These are phyloP conservation scores for Irpex sp. DNA, from an alignment of 1,284 basidiomycete species.

Conservation along the genomic window DNA sequence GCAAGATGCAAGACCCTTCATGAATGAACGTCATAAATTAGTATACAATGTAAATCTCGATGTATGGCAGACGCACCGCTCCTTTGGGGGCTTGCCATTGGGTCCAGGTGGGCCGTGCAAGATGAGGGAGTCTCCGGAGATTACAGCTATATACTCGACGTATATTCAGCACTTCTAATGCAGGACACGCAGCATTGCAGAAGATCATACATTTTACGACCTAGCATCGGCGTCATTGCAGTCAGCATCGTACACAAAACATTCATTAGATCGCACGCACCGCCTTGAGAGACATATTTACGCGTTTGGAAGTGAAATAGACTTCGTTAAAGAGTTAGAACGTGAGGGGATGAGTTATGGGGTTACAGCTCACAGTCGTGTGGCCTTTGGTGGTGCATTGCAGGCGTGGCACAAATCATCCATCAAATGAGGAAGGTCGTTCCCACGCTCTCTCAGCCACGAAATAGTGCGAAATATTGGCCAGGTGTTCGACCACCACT, in stretches of 20 bases:
- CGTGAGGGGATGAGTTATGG: neutral
- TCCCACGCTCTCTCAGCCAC: constrained; percentile 2
- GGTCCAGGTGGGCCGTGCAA: constrained; percentile 74
- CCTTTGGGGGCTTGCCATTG: constrained; percentile 84
- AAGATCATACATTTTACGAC: constrained; percentile 62
- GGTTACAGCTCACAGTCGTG: neutral
- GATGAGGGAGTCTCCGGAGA: constrained; percentile 86
- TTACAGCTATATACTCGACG: constrained; percentile 58
- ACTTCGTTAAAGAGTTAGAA: neutral
- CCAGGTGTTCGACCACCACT: neutral
- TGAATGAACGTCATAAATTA: neutral
- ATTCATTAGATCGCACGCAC: constrained; percentile 35
- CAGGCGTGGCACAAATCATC: constrained; percentile 6
- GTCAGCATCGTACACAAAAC: too few species aligned
- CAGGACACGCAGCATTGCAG: neutral
- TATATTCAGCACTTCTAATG: constrained; percentile 20
- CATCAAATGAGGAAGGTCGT: neutral
- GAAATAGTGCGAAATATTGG: neutral
- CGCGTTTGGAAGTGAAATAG: neutral
- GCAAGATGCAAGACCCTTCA: constrained; percentile 83
- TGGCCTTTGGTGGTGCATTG: neutral
- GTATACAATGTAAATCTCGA: neutral
- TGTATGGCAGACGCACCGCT: constrained; percentile 52
- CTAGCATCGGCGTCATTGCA: constrained; percentile 31
- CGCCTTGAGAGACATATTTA: constrained; percentile 60